phyloP scores from a whole-genome alignment of 805 yeast genomes.

The Wickerhamiella australiensis region DNA sequence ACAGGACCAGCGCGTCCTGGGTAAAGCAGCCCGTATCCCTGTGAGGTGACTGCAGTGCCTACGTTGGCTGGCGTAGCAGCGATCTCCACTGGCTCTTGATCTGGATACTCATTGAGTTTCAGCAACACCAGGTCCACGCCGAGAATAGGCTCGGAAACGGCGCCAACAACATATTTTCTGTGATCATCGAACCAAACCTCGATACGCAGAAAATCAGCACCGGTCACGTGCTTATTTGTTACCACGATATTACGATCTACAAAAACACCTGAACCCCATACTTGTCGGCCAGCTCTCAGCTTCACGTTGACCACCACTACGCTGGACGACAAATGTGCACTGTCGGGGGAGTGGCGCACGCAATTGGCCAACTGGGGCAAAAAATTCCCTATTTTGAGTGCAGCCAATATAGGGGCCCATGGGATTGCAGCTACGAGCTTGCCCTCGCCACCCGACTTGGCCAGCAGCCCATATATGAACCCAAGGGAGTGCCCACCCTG shows the following conservation, averaged over 20 bases:
- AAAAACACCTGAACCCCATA: constrained; percentile 31
- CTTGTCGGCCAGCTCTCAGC: constrained; percentile 19
- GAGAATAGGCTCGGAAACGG: constrained; percentile 21
- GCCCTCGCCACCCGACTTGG: constrained; percentile 27
- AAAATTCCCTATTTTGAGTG: not conserved
- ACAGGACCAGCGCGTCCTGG: constrained; percentile 21
- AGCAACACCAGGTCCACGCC: constrained; percentile 27
- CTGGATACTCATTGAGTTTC: constrained; percentile 12
- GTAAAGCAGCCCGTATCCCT: constrained; percentile 28
- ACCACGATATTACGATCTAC: constrained; percentile 22
- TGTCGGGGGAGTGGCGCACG: not conserved
- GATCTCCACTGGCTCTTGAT: constrained; percentile 18
- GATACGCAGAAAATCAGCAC: constrained; percentile 14
- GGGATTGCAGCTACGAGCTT: constrained; percentile 24
- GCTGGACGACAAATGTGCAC: constrained; percentile 9
- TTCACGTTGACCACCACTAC: constrained; percentile 17
- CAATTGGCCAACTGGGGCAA: not conserved
- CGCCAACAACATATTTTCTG: constrained; percentile 11
- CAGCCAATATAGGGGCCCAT: constrained; percentile 21
- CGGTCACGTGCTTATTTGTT: constrained; percentile 29
- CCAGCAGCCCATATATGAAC: constrained; percentile 23
- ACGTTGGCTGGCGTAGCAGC: constrained; percentile 14
- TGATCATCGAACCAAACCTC: constrained; percentile 15
- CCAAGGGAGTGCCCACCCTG: constrained; percentile 20
- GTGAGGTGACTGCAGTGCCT: constrained; percentile 23